Base-by-base conservation (phyloP, 2,329 filamentous ascomycete species). In the Alternaria sp. region DNA sequence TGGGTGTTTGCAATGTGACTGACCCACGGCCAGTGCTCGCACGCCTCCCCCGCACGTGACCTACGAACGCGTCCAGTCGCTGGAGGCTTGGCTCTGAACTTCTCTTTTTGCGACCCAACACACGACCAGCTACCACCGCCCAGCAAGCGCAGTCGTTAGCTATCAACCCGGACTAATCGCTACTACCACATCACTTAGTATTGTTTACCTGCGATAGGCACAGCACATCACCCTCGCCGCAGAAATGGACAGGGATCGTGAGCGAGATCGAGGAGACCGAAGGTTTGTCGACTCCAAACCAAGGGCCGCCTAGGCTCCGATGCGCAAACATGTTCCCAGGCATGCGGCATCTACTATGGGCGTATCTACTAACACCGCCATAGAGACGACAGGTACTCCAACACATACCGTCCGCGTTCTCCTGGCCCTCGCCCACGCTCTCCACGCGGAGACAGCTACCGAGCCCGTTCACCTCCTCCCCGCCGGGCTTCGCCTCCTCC, bases 211-310 rank as follows among this genome's bases (percentile, higher is more conserved):
- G 30, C 41, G 21, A 46, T 18, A 54, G 26, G 26, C 21, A 54
- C 21, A 26, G 23, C 25, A 30, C 20, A 23, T 15, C 26, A 56
- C 26, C 30, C 33, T 57, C 47, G 28, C 37, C 56, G 47, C 68
- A 64, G 63, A 51, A 46, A 79, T 80, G 78, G 76, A 79, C 53
- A 71, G 77, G 60, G 80, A 82, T 64, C 75, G 79, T 66, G 80
- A 81, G 63, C 72, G 79, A 61, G 80, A 82, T 63, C 77, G 80
- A 58, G 80, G 80, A 58, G 80, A 82, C 47, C 73, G 81, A 73
- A 82, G 82, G 82, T 83, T 75, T 75, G 80, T 80, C 63, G 58
- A 66, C 66, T 68, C 67, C 59, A 63, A 23, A 56, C 59, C 61
- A 28, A 57, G 41, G 60, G 66, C 50, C 61, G 63, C 66, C 62